Evolutionary conservation across 78 protist species (phyloP).

Genomic region (Planoprotostelium fungivorum): DNA sequence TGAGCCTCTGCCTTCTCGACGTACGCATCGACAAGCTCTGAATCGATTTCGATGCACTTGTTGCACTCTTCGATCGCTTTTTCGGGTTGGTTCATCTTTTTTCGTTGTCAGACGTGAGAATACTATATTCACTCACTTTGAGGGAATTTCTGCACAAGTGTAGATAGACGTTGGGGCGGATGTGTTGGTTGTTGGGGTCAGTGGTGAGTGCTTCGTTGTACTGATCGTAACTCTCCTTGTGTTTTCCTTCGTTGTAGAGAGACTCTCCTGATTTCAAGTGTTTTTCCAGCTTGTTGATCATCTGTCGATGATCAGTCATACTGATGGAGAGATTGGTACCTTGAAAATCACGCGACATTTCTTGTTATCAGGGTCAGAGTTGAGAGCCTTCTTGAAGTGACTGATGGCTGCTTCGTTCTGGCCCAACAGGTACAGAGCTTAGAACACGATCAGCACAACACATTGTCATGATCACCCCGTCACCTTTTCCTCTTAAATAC

Average conservation of each 20-base stretch:
- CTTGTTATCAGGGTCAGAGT: not conserved
- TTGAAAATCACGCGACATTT: not conserved
- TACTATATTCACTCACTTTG: not conserved
- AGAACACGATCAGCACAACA: not conserved
- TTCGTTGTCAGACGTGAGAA: too few relatives aligned
- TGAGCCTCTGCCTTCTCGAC: constrained; percentile 48
- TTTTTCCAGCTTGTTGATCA: not conserved
- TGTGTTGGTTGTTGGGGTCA: not conserved
- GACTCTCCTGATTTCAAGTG: not conserved
- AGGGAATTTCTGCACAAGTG: not conserved
- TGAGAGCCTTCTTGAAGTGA: not conserved
- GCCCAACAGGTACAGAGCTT: not conserved
- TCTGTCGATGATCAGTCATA: not conserved
- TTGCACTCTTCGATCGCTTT: constrained; percentile 53
- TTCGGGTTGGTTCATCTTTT: constrained; percentile 36
- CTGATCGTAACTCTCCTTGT: not conserved
- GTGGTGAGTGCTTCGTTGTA: not conserved
- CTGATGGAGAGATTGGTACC: not conserved
- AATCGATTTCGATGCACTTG: constrained; percentile 44
- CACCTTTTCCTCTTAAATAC: not conserved
- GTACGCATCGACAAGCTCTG: constrained; percentile 34
- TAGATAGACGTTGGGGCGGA: not conserved
- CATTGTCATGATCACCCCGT: not conserved
- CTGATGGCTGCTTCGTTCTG: not conserved
- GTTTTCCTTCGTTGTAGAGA: not conserved